A percentile compares a stretch with the other conserved stretches of the same genome.
These are phyloP conservation scores for Plasmodium vivax DNA, from an alignment of 169 alveolate species.

Conservation along the genomic window DNA sequence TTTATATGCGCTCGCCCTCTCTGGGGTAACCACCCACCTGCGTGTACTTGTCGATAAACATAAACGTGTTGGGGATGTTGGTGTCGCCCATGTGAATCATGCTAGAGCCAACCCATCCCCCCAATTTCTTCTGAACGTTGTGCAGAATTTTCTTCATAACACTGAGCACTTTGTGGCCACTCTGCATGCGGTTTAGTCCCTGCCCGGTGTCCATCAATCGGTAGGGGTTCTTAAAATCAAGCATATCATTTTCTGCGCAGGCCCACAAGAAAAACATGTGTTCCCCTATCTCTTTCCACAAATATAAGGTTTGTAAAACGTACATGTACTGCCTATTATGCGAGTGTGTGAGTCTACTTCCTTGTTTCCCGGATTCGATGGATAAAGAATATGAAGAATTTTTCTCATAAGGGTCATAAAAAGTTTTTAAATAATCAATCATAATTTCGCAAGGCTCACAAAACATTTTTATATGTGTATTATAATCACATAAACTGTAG, in stretches of 20 bases:
- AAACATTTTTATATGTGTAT: constrained; percentile 87
- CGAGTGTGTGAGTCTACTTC: constrained; percentile 91
- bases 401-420: constrained; percentile 83
- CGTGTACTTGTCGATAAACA: constrained; percentile 93
- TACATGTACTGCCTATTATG: constrained; percentile 91
- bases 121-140: constrained; percentile 86
- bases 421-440: constrained; percentile 84
- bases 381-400: constrained; percentile 83
- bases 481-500: constrained; percentile 92
- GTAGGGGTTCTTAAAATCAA: constrained; percentile 88
- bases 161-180: constrained; percentile 82
- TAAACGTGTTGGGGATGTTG: constrained; percentile 94
- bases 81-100: constrained; percentile 94
- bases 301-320: constrained; percentile 91
- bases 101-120: constrained; percentile 94
- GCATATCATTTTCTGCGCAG: constrained; percentile 91
- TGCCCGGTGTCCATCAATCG: constrained; percentile 92
- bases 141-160: constrained; percentile 88
- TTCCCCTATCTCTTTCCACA: constrained; percentile 93
- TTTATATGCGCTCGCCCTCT: neutral
- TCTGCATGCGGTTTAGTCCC: constrained; percentile 88
- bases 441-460: constrained; percentile 88
- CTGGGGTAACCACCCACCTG: constrained; percentile 75
- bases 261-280: constrained; percentile 93
- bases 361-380: constrained; percentile 84